Percentiles rank a stretch among this genome's conserved stretches.
Evolutionary conservation across 768 basidiomycete genomes (phyloP).

Genomic region (Boletus sp.): DNA sequence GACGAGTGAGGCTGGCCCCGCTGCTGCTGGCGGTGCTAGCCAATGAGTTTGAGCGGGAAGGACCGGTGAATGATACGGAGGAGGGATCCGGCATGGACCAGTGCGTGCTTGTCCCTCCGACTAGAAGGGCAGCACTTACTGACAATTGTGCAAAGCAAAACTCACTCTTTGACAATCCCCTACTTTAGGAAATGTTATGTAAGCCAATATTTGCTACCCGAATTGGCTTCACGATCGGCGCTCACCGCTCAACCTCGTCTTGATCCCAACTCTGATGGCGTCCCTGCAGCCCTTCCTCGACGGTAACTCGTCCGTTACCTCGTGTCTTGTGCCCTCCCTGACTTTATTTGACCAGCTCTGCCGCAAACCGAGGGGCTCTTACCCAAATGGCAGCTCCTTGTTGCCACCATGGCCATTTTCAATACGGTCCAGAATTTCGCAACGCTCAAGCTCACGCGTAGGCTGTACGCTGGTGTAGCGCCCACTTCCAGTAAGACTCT

Average conservation of each 20-base stretch:
- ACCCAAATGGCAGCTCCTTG: constrained; percentile 85
- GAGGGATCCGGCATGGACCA: constrained; percentile 32
- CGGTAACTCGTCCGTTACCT: constrained; percentile 3
- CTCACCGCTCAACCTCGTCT: constrained; percentile 2
- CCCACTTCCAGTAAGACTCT: constrained; percentile 35
- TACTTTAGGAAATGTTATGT: constrained; percentile 28
- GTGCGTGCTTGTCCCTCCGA: constrained; percentile 23
- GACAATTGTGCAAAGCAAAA: constrained; percentile 20
- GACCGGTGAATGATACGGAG: constrained; percentile 24
- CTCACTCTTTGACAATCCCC: constrained; percentile 6
- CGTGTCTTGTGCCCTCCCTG: neutral
- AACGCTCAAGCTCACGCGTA: constrained; percentile 73
- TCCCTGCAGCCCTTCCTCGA: constrained; percentile 22
- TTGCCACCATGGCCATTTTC: constrained; percentile 74
- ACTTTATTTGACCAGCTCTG: constrained; percentile 41
- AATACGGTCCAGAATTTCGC: constrained; percentile 83
- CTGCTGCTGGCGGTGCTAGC: constrained; percentile 45
- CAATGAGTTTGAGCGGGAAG: constrained; percentile 33
- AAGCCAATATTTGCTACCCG: constrained; percentile 13
- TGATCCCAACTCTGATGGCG: constrained; percentile 3
- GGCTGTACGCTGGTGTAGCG: constrained; percentile 59
- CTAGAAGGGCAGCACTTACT: constrained; percentile 11
- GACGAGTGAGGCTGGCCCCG: constrained; percentile 49
- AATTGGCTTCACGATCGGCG: constrained; percentile 18
- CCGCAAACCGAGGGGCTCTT: constrained; percentile 69